Evolutionary conservation across 768 basidiomycete genomes (phyloP), one percentile per base, ranked within the genome.

Genomic region (Boletus pseudo-olivaceus): DNA sequence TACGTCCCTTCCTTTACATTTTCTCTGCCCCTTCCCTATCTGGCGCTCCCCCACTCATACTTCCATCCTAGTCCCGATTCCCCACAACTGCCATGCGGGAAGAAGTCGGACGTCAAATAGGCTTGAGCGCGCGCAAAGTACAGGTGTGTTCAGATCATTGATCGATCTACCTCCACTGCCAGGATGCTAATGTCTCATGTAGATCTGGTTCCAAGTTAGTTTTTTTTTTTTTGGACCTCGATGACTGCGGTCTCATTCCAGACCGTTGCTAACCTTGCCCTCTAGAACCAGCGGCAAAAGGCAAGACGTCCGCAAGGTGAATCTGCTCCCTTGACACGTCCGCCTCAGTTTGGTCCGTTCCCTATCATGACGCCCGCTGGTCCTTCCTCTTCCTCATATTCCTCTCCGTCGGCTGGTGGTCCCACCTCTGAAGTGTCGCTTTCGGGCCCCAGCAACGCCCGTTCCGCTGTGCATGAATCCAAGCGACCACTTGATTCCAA

Each of bases 161-260:
- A 48, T 49, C 39, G 38, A 49, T 50, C 44, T 58, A 7, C 41
- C 33, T 23, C 32, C 34, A 33, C 23, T 26, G n/a, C 49, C 35
- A 51, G 32, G 26, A 55, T 56, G 53, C 48, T 65, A 40, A 58
- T 40, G 29, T 54, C 51, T 27, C 54, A 27, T 42, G 4, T 64
- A 93, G 90, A 90, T 93, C 61, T 93, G 90, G 90, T 93, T 93
- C 72, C 90, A 92, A 80, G 90, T 88, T 11, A 19, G 60, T 59
- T 1, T 56, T 48, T 46, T 41, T 35, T 33, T 39, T 12, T 5
- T 29, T 26, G 49, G n/a, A 20, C 34, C 10, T 32, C 29, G 33
- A 47, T 44, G 46, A 34, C 52, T 17, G 19, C 35, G 27, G 1
- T 42, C 19, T 14, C 34, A 1, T 49, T 26, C 51, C 48, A 7